Percentiles rank a stretch among this genome's conserved stretches.
Conservation (phyloP, 2,329 filamentous ascomycete species). For the Mycocentrospora acerina region DNA sequence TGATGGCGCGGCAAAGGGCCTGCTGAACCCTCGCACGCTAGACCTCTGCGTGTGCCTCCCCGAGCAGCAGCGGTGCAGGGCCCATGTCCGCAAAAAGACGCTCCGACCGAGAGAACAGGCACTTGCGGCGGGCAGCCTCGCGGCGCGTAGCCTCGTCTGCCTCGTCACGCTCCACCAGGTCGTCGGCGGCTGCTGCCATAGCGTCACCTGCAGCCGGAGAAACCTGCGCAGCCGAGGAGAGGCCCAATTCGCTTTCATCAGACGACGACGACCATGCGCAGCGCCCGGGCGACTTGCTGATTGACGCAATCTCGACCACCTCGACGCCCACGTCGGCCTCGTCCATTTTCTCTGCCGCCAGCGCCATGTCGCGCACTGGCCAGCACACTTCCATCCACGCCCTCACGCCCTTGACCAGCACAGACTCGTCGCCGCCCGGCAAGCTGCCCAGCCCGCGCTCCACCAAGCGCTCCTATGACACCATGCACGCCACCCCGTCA, state of each 20-base stretch:
- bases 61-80: conserved; percentile 70
- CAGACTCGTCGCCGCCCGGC: conserved; percentile 63
- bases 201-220: conserved; percentile 14
- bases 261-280: conserved; percentile 33
- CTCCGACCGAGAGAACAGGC: conserved; percentile 23
- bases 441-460: conserved; percentile 58
- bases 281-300: conserved; percentile 62
- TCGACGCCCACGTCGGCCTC: conserved; percentile 61
- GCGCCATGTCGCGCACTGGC: conserved; percentile 57
- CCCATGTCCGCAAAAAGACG: conserved; percentile 58
- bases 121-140: conserved; percentile 25
- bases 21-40: conserved; percentile 23
- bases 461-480: conserved; percentile 42
- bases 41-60: conserved; percentile 76
- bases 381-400: conserved; percentile 56
- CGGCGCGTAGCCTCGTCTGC: conserved; percentile 27
- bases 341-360: conserved; percentile 66
- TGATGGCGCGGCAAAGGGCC: conserved; percentile 25
- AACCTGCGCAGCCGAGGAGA: conserved; percentile 14
- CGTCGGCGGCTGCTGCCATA: conserved; percentile 15
- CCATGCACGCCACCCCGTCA: conserved; percentile 35
- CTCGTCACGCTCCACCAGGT: conserved; percentile 12
- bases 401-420: conserved; percentile 66
- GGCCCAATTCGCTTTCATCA: conserved; percentile 22
- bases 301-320: conserved; percentile 70